A percentile compares a stretch with the other conserved stretches of the same genome.
Conservation (phyloP, 1,139 yeast genomes). For the Geotrichum candidum region DNA sequence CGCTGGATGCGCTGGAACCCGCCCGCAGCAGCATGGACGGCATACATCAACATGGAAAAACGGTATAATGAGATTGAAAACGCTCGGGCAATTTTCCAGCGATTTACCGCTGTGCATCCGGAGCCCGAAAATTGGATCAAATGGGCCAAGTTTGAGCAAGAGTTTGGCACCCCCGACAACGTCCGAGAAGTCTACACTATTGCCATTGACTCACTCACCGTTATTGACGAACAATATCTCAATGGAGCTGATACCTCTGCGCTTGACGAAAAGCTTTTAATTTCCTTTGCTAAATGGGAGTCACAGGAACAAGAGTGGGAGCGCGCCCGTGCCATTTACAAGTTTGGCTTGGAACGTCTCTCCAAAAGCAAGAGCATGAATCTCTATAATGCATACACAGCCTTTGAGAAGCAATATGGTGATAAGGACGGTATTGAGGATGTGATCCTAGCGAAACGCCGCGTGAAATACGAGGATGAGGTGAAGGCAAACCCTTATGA, state of each 20-base stretch:
- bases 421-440: conserved; percentile 47
- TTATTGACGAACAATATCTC: conserved; percentile 22
- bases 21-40: conserved; percentile 61
- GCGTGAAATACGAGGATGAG: conserved; percentile 47
- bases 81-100: conserved; percentile 52
- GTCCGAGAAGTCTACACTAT: conserved; percentile 61
- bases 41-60: conserved; percentile 66
- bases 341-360: conserved; percentile 46
- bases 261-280: conserved; percentile 40
- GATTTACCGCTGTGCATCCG: conserved; percentile 53
- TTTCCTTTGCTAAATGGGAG: conserved; percentile 73
- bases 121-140: conserved; percentile 56
- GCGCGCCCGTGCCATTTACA: conserved; percentile 59
- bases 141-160: conserved; percentile 57
- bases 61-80: conserved; percentile 55
- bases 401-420: conserved; percentile 65
- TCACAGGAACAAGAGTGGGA: conserved; percentile 54
- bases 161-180: conserved; percentile 44
- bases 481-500: conserved; percentile 48
- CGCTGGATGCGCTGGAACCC: conserved; percentile 72
- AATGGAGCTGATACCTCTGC: conserved; percentile 24
- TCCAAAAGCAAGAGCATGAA: conserved; percentile 39
- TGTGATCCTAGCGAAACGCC: conserved; percentile 50
- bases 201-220: conserved; percentile 52
- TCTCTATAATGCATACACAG: conserved; percentile 47